Percentiles rank a stretch among this genome's conserved stretches.
Evolutionary conservation across 306 rosid genomes (phyloP).

Genomic region (Argentina anserina): DNA sequence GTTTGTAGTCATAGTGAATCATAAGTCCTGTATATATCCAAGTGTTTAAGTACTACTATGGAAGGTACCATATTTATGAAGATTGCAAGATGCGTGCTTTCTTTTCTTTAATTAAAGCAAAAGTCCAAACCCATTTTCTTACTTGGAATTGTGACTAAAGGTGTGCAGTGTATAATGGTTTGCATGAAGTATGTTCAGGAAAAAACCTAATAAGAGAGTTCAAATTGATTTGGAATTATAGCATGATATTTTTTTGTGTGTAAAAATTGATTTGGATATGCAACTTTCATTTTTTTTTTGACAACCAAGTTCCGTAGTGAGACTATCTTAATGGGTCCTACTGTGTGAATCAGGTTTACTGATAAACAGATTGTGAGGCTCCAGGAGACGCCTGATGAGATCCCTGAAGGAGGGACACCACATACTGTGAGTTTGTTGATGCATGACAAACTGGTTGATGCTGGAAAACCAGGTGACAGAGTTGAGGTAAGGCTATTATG

Average conservation of each 20-base stretch:
- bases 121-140: not conserved
- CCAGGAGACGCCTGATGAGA: conserved; percentile 97
- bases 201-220: not conserved
- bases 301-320: not conserved
- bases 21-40: not conserved
- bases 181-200: not conserved
- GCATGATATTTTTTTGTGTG: too few relatives aligned
- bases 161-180: not conserved
- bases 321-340: conserved; percentile 13
- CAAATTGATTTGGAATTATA: too few relatives aligned
- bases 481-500: conserved; percentile 63
- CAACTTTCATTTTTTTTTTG: conserved; percentile 10
- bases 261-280: not conserved
- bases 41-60: not conserved
- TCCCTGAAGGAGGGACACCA: conserved; percentile 98
- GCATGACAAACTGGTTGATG: conserved; percentile 94
- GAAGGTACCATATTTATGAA: not conserved
- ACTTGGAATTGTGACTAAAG: not conserved
- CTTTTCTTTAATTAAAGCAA: not conserved
- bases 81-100: not conserved
- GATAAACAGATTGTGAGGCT: conserved; percentile 97
- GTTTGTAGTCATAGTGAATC: not conserved
- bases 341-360: conserved; percentile 53
- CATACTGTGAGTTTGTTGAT: conserved; percentile 93
- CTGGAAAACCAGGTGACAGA: conserved; percentile 96